Conservation (phyloP, 1,284 basidiomycete species). For the Filobasidium uniguttulatum region DNA sequence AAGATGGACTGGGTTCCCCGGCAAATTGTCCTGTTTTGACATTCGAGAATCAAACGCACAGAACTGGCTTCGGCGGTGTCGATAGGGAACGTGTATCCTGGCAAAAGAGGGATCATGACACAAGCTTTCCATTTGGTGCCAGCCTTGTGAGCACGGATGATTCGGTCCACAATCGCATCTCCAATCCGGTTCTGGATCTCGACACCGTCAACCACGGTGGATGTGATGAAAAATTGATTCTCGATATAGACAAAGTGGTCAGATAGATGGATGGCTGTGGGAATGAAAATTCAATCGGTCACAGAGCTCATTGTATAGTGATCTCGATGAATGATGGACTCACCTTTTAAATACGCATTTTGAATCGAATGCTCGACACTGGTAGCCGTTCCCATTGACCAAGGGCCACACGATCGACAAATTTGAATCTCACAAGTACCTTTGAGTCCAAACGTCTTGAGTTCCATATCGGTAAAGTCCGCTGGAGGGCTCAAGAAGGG, state of each 20-base stretch:
- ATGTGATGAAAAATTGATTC: slow-evolving; percentile 98
- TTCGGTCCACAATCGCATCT: slow-evolving; percentile 81
- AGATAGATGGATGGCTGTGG: slow-evolving; percentile 79
- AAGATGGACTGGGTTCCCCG: slow-evolving; percentile 90
- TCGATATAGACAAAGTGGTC: slow-evolving; percentile 55
- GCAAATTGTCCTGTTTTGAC: slow-evolving; percentile 78
- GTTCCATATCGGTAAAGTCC: slow-evolving; percentile 74
- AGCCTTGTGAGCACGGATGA: slow-evolving; percentile 75
- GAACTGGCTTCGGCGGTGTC: slow-evolving; percentile 86
- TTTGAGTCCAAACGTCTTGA: slow-evolving; percentile 67
- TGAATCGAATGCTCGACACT: slow-evolving; percentile 86
- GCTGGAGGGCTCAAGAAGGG: slow-evolving; percentile 89
- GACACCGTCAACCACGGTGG: slow-evolving; percentile 73
- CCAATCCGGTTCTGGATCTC: slow-evolving; percentile 88
- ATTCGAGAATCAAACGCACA: slow-evolving; percentile 82
- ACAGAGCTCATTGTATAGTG: no score
- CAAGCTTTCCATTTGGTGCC: slow-evolving; percentile 78
- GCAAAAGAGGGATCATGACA: slow-evolving; percentile 81
- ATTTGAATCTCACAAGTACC: slow-evolving; percentile 97
- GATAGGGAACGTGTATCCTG: slow-evolving; percentile 86
- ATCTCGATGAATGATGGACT: no score
- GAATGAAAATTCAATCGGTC: no score
- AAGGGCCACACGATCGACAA: slow-evolving; percentile 85
- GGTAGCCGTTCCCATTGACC: slow-evolving; percentile 83
- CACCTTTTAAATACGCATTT: slow-evolving; percentile 83